Base-by-base conservation (phyloP, 768 basidiomycete species). In the Phylloporus arenicola region DNA sequence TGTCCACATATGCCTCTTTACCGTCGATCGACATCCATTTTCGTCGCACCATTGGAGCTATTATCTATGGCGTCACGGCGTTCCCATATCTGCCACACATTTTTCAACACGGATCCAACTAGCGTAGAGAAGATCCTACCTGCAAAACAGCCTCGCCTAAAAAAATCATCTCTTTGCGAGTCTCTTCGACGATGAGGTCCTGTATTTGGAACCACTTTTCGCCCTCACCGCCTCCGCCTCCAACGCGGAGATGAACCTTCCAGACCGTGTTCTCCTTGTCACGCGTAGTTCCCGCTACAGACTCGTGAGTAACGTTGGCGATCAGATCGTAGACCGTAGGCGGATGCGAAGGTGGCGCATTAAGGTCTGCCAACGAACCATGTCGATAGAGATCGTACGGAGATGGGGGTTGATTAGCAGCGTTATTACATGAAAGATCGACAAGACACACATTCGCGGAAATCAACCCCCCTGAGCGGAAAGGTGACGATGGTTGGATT, bases 401-500 rank as follows among this genome's bases (percentile, higher is more conserved):
- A 57, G 53, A 57, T 58, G 53, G 45, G 27, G 38, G 42, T n/a
- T 41, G 52, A 53, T 62, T 47, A 61, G 49, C 50, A 57, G 58
- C 42, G 46, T 52, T 58, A 50, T 54, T 40, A 49, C 49, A 45
- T 58, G 56, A 57, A 55, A 52, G 55, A 55, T 54, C 56, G 51
- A 60, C 48, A 54, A 35, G 8, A 75, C 92, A 61, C 67, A 96
- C 96, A 97, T 44, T 92, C 92, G 59, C 73, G 74, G 67, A 99
- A 86, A 68, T 99, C 95, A 17, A 98, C 78, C 4, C 95, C 94
- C 51, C 88, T 81, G 22, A 97, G 75, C 3, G 95, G 95, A 63
- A 96, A 99, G 64, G 95, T 99, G 58, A 99, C 89, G 53, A 99
- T 94, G 1, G 96, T 99, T 8, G 95, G 95, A 62, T 99, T 99